Percentiles rank a stretch among this genome's conserved stretches.
phyloP scores from a whole-genome alignment of 306 rosid species.

The Sophora flavescens region DNA sequence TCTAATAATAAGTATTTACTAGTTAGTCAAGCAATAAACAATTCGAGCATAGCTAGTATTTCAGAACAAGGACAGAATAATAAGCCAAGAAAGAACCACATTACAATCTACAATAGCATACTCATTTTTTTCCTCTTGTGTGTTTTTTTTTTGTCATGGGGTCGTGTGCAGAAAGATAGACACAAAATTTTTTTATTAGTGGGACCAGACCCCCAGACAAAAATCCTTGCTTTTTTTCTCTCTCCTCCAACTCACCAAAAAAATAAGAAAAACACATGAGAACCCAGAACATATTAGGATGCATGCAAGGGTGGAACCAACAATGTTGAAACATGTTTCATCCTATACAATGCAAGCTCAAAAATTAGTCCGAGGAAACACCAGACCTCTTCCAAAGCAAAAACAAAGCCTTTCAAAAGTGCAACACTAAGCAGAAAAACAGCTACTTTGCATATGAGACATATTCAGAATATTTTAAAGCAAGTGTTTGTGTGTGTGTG shows the following conservation, averaged over 20 bases:
- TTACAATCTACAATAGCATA: background rate
- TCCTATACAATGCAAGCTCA: conserved; percentile 4
- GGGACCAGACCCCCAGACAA: too few species aligned
- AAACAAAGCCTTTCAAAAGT: conserved; percentile 2
- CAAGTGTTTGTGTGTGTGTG: too few species aligned
- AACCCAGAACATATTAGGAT: background rate
- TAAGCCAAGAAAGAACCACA: conserved; percentile 35
- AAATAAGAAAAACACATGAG: too few species aligned
- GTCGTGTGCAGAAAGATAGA: too few species aligned
- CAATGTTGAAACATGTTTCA: conserved; percentile 5
- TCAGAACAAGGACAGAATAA: background rate
- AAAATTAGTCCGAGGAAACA: background rate
- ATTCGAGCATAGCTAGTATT: conserved; percentile 4
- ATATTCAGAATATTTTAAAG: background rate
- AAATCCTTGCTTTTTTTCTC: too few species aligned
- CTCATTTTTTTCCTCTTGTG: background rate
- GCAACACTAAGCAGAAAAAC: conserved; percentile 1
- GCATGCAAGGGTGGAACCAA: conserved; percentile 23
- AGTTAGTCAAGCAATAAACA: background rate
- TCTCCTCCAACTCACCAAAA: too few species aligned
- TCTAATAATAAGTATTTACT: background rate
- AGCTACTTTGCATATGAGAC: background rate
- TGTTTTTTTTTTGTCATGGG: too few species aligned
- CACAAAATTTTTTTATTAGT: too few species aligned
- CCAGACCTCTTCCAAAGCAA: background rate